A percentile compares a stretch with the other conserved stretches of the same genome.
Conservation (phyloP, 441 rosid species). For the Gossypium lobatum region DNA sequence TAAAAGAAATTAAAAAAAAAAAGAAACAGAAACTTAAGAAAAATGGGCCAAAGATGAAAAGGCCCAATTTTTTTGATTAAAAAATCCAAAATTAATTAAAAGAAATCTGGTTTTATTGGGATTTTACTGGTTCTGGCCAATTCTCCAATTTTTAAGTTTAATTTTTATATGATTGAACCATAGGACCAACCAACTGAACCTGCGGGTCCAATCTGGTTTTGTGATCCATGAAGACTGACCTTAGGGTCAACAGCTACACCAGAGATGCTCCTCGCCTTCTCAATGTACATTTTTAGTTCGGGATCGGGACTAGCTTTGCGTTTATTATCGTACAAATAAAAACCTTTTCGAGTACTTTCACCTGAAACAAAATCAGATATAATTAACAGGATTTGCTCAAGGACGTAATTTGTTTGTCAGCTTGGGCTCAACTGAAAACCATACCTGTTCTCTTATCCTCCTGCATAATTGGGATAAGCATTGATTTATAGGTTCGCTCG, state of each 20-base stretch:
- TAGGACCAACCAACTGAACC: neutral
- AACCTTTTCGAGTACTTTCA: slow-evolving; percentile 78
- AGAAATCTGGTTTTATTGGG: neutral
- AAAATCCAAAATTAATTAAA: neutral
- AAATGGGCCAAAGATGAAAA: neutral
- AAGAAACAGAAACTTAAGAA: neutral
- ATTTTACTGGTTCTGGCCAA: neutral
- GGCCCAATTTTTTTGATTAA: neutral
- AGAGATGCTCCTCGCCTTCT: slow-evolving; percentile 76
- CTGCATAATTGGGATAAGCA: slow-evolving; percentile 81
- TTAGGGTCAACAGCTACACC: slow-evolving; percentile 64
- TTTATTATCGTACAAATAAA: slow-evolving; percentile 73
- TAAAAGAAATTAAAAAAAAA: neutral
- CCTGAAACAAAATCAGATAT: slow-evolving; percentile 37
- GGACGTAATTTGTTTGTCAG: neutral
- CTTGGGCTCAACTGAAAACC: neutral
- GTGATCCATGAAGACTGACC: slow-evolving; percentile 30
- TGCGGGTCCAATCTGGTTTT: neutral
- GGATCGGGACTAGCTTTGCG: slow-evolving; percentile 91
- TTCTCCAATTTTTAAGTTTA: neutral
- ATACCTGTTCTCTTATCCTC: slow-evolving; percentile 86
- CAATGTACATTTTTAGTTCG: slow-evolving; percentile 66
- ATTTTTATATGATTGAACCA: neutral
- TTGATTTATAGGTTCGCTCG: slow-evolving; percentile 76
- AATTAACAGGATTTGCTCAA: slow-evolving; percentile 4